These are phyloP conservation scores for Cordyceps tenuipes DNA, from an alignment of 2,329 filamentous ascomycete species.

Conservation along the genomic window DNA sequence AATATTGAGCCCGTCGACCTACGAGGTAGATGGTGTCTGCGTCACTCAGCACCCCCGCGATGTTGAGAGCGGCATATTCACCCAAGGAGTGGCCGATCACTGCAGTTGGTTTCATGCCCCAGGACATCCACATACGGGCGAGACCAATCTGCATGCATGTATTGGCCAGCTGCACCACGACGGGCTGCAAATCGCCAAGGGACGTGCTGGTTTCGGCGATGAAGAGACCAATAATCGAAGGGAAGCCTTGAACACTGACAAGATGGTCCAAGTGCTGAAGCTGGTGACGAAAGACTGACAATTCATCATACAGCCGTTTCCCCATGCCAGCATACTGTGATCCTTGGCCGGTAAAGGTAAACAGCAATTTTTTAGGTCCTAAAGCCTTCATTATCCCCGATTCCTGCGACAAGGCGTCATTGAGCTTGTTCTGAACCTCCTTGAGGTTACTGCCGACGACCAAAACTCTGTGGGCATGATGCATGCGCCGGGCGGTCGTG, in stretches of 20 bases:
- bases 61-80: slow-evolving; percentile 21
- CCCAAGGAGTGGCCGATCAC: slow-evolving; percentile 13
- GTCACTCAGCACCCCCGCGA: slow-evolving; percentile 19
- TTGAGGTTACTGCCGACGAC: slow-evolving; percentile 17
- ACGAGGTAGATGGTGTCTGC: slow-evolving; percentile 10
- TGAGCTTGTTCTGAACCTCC: neutral
- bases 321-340: slow-evolving; percentile 36
- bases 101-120: slow-evolving; percentile 20
- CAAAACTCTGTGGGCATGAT: slow-evolving; percentile 41
- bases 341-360: slow-evolving; percentile 50
- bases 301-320: neutral
- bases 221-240: neutral
- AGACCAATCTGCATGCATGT: slow-evolving; percentile 20
- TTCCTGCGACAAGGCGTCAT: neutral
- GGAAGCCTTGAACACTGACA: neutral
- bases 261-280: neutral
- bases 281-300: neutral
- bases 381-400: neutral
- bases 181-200: neutral
- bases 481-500: slow-evolving; percentile 54
- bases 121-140: slow-evolving; percentile 21
- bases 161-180: neutral
- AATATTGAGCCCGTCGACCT: neutral
- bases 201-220: neutral
- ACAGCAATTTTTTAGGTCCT: slow-evolving; percentile 22